Percentiles rank a stretch among this genome's conserved stretches.
Conservation (phyloP, 2,329 filamentous ascomycete species). For the Verruconis gallopava region DNA sequence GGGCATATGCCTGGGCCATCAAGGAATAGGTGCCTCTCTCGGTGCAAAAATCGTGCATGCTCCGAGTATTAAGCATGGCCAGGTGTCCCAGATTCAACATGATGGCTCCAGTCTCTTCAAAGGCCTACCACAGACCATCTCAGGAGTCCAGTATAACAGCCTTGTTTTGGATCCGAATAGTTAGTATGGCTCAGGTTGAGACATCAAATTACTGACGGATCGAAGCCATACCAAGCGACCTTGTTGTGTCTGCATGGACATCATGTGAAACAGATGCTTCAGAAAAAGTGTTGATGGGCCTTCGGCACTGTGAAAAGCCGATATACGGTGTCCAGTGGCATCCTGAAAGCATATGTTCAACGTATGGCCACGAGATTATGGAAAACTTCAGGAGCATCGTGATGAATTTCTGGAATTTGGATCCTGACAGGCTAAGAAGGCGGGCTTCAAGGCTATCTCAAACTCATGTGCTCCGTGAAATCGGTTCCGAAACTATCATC, state of each 20-base stretch:
- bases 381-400: background rate
- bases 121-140: constrained; percentile 40
- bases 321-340: constrained; percentile 88
- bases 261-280: constrained; percentile 30
- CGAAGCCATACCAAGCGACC: constrained; percentile 21
- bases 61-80: constrained; percentile 47
- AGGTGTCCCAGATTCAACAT: constrained; percentile 58
- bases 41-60: constrained; percentile 43
- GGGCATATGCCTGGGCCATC: constrained; percentile 82
- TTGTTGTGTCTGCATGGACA: constrained; percentile 37
- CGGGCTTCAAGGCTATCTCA: too few relatives aligned
- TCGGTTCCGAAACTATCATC: too few relatives aligned
- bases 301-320: constrained; percentile 53
- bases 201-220: constrained; percentile 24
- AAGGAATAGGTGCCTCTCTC: constrained; percentile 59
- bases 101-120: constrained; percentile 50
- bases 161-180: constrained; percentile 24
- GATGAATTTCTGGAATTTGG: background rate
- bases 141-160: constrained; percentile 67
- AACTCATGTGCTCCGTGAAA: too few relatives aligned
- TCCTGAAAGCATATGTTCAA: constrained; percentile 44
- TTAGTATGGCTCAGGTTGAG: background rate
- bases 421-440: background rate
- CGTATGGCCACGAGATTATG: background rate
- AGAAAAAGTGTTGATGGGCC: constrained; percentile 60